Evolutionary conservation across 495 filamentous ascomycete species (phyloP).

Genomic region (Aspergillus conjunctus): DNA sequence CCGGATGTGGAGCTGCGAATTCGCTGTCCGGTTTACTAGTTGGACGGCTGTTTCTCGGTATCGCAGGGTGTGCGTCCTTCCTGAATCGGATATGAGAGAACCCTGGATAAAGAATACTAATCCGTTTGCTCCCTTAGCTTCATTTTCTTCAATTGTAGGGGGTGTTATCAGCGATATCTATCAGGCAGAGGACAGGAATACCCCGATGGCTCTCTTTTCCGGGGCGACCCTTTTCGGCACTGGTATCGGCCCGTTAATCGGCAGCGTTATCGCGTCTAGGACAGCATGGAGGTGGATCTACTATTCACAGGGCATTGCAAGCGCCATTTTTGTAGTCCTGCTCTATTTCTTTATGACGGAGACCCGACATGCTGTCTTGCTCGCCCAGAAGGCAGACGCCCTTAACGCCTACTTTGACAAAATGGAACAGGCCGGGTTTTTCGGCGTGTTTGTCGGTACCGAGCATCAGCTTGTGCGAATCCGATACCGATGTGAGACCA

Average conservation of each 20-base stretch:
- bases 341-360: conserved; percentile 64
- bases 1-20: conserved; percentile 71
- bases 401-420: conserved; percentile 80
- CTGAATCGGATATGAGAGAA: too few species aligned
- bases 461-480: conserved; percentile 1
- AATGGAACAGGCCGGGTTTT: conserved; percentile 64
- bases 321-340: conserved; percentile 60
- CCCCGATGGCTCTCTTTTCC: conserved; percentile 86
- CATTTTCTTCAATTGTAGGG: conserved; percentile 90
- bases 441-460: conserved; percentile 53
- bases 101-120: conserved; percentile 23
- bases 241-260: conserved; percentile 74
- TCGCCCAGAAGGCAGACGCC: conserved; percentile 47
- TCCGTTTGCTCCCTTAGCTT: conserved; percentile 35
- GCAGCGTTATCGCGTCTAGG: conserved; percentile 67
- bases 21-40: conserved; percentile 73
- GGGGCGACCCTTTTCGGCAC: conserved; percentile 77
- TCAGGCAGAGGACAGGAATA: conserved; percentile 73
- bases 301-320: conserved; percentile 76
- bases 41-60: conserved; percentile 74
- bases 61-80: conserved; percentile 56
- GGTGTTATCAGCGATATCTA: conserved; percentile 90
- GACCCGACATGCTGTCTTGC: conserved; percentile 81
- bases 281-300: conserved; percentile 86
- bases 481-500: too few species aligned